Percentiles rank a stretch among this genome's conserved stretches.
Evolutionary conservation across 2,329 filamentous ascomycete genomes (phyloP).

Genomic region (Aspergillus sp.): DNA sequence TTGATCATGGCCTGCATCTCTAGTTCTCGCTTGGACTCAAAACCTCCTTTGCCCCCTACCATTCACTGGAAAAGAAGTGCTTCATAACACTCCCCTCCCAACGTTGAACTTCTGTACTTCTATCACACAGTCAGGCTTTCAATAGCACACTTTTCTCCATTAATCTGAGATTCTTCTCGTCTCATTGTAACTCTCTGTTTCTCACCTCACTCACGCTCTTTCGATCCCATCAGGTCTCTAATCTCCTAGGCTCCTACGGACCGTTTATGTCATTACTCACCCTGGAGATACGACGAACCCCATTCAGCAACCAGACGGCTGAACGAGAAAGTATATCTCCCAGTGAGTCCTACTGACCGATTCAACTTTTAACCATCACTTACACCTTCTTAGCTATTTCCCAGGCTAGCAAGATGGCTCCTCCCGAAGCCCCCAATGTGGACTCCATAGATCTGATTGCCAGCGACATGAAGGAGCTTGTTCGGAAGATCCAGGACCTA

Average conservation of each 20-base stretch:
- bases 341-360: not conserved
- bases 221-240: too few species aligned
- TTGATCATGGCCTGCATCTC: too few species aligned
- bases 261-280: not conserved
- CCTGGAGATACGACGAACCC: not conserved
- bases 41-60: not conserved
- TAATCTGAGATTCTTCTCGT: too few species aligned
- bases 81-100: not conserved
- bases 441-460: conserved; percentile 33
- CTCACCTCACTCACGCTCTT: too few species aligned
- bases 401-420: conserved; percentile 2
- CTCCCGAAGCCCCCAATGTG: not conserved
- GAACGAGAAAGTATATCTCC: not conserved
- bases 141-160: too few species aligned
- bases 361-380: not conserved
- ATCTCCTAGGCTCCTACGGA: too few species aligned
- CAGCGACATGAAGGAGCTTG: conserved; percentile 38
- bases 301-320: not conserved
- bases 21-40: not conserved
- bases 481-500: conserved; percentile 57
- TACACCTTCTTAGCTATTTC: conserved; percentile 3
- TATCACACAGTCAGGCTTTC: too few species aligned
- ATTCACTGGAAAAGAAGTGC: not conserved
- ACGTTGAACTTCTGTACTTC: not conserved
- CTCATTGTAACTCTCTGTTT: too few species aligned